These are phyloP conservation scores for Trifolium dubium DNA, from an alignment of 306 rosid genomes.

Conservation along the genomic window DNA sequence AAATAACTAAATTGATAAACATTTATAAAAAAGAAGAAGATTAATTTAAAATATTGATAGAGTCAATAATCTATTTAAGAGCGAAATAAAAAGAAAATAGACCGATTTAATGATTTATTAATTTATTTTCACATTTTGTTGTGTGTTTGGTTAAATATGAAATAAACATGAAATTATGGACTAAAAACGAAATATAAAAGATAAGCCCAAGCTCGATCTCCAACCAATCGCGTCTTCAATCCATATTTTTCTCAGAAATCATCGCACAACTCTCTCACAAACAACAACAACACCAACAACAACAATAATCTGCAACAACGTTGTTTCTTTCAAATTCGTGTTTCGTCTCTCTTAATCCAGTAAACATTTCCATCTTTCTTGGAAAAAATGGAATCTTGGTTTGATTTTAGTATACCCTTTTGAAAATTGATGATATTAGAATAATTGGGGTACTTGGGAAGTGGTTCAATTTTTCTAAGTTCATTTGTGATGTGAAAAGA, in stretches of 20 bases:
- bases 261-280: constrained; percentile 19
- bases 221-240: constrained; percentile 33
- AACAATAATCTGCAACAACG: constrained; percentile 23
- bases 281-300: not conserved
- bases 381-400: constrained; percentile 11
- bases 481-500: not conserved
- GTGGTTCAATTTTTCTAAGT: not conserved
- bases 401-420: constrained; percentile 8
- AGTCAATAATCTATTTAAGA: too few relatives aligned
- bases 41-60: too few relatives aligned
- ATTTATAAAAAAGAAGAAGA: too few relatives aligned
- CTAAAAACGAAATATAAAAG: constrained; percentile 28
- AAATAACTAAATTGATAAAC: too few relatives aligned
- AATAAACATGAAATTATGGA: not conserved
- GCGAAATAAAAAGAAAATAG: too few relatives aligned
- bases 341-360: constrained; percentile 29
- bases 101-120: too few relatives aligned
- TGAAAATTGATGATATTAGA: constrained; percentile 2
- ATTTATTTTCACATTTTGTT: too few relatives aligned
- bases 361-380: constrained; percentile 26
- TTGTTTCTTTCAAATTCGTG: constrained; percentile 3
- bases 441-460: not conserved
- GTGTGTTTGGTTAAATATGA: not conserved
- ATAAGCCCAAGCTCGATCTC: constrained; percentile 21
- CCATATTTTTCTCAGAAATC: constrained; percentile 32